Evolutionary conservation across 768 basidiomycete genomes (phyloP).

Genomic region (Boletus eberwhitei): DNA sequence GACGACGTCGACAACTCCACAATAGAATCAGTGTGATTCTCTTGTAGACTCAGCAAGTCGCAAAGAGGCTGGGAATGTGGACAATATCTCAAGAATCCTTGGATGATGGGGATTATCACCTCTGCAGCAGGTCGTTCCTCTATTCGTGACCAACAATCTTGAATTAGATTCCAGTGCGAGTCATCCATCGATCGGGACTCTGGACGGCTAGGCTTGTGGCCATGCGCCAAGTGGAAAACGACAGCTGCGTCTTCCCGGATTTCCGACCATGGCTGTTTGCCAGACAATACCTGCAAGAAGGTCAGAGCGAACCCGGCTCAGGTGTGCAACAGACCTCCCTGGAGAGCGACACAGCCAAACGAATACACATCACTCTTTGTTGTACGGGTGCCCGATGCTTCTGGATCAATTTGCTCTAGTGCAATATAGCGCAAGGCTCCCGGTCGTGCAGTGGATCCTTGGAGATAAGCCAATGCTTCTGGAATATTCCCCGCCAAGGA

Average conservation of each 20-base stretch:
- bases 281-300: conserved; percentile 1
- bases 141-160: background rate
- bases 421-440: conserved; percentile 44
- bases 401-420: conserved; percentile 27
- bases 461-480: conserved; percentile 1
- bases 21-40: too few relatives aligned
- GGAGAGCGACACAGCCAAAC: conserved; percentile 28
- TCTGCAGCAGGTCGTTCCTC: background rate
- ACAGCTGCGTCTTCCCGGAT: background rate
- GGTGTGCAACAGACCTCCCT: conserved; percentile 34
- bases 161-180: conserved; percentile 3
- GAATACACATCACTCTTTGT: conserved; percentile 17
- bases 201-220: conserved; percentile 3
- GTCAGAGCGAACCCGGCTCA: background rate
- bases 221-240: conserved; percentile 3
- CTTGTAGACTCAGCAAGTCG: too few relatives aligned
- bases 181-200: background rate
- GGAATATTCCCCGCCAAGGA: conserved; percentile 21
- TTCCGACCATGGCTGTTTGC: conserved; percentile 6
- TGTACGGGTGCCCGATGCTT: background rate
- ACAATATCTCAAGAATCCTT: background rate
- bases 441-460: conserved; percentile 28
- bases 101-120: background rate
- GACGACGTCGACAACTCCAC: too few relatives aligned
- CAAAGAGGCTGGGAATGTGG: background rate